Conservation (phyloP, 1,139 yeast species). For the Blastobotrys raffinosifermentans region DNA sequence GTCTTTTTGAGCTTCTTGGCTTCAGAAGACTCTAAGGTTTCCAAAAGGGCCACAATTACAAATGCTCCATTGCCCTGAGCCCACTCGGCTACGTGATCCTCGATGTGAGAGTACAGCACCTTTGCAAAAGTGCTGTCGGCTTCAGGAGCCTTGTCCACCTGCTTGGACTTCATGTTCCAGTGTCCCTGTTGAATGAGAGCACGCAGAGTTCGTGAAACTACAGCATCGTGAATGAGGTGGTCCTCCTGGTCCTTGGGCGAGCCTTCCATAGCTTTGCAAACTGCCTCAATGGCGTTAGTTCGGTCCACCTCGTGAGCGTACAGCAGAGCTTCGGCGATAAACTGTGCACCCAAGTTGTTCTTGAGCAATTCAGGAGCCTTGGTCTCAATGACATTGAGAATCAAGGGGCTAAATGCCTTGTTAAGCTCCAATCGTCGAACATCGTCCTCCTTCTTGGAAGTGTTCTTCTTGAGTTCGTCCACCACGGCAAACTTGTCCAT, state of each 20-base stretch:
- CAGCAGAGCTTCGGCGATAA: conserved; percentile 67
- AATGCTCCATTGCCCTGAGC: conserved; percentile 71
- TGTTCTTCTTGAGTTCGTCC: conserved; percentile 53
- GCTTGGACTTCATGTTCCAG: conserved; percentile 58
- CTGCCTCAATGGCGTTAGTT: conserved; percentile 58
- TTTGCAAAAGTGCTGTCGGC: conserved; percentile 50
- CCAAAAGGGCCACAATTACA: conserved; percentile 52
- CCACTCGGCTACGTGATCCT: conserved; percentile 57
- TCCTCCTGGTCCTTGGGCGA: conserved; percentile 50
- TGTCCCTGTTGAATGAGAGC: conserved; percentile 71
- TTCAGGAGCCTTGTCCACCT: conserved; percentile 46
- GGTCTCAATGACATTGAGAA: conserved; percentile 51
- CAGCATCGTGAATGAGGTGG: conserved; percentile 62
- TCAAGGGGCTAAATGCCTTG: conserved; percentile 57
- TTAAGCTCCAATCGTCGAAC: conserved; percentile 69
- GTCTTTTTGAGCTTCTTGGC: conserved; percentile 44
- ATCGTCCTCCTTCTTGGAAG: conserved; percentile 78
- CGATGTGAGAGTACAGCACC: conserved; percentile 41
- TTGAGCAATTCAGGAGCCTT: conserved; percentile 47
- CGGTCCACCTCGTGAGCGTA: conserved; percentile 47
- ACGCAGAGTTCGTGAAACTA: conserved; percentile 71
- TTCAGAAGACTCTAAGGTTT: conserved; percentile 32
- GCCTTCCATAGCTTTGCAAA: conserved; percentile 30
- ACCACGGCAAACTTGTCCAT: conserved; percentile 56
- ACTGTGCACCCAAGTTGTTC: conserved; percentile 79